Percentiles rank a stretch among this genome's conserved stretches.
Evolutionary conservation across 768 basidiomycete species (phyloP).

Genomic region (Leccinum truebloodii): DNA sequence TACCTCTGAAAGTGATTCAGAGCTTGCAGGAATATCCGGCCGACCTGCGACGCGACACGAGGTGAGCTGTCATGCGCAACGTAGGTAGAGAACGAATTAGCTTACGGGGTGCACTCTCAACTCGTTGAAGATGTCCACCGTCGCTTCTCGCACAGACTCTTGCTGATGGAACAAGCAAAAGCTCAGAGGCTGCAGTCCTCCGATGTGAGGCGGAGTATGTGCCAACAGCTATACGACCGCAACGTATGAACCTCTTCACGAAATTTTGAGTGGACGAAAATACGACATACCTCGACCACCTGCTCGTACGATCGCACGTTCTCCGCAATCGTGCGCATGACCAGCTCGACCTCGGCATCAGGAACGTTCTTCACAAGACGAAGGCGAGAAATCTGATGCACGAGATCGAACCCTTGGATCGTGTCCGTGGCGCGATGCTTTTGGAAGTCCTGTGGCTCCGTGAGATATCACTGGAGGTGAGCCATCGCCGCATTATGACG

Average conservation of each 20-base stretch:
- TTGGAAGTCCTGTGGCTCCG: conserved; percentile 60
- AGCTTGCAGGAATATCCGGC: conserved; percentile 70
- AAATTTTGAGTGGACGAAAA: not conserved
- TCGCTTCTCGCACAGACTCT: conserved; percentile 70
- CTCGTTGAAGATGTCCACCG: conserved; percentile 83
- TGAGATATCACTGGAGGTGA: conserved; percentile 9
- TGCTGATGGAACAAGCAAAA: conserved; percentile 92
- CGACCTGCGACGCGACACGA: conserved; percentile 52
- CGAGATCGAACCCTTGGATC: conserved; percentile 79
- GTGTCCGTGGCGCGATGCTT: conserved; percentile 52
- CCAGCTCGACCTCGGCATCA: conserved; percentile 71
- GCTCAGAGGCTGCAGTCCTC: conserved; percentile 82
- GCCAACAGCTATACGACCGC: conserved; percentile 67
- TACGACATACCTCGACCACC: conserved; percentile 71
- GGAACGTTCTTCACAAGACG: conserved; percentile 70
- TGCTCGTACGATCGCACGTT: conserved; percentile 82
- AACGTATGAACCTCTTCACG: not conserved
- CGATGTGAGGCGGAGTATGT: conserved; percentile 67
- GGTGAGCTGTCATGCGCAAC: not conserved
- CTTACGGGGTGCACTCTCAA: conserved; percentile 75
- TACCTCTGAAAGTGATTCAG: conserved; percentile 90
- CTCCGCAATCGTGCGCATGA: conserved; percentile 73
- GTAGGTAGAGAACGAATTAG: conserved; percentile 1
- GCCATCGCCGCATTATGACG: conserved; percentile 23
- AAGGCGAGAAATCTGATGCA: conserved; percentile 84